Percentiles rank a stretch among this genome's conserved stretches.
Conservation (phyloP, 192 early-diverging fungal genomes). For the Martensiomyces pterosporus region DNA sequence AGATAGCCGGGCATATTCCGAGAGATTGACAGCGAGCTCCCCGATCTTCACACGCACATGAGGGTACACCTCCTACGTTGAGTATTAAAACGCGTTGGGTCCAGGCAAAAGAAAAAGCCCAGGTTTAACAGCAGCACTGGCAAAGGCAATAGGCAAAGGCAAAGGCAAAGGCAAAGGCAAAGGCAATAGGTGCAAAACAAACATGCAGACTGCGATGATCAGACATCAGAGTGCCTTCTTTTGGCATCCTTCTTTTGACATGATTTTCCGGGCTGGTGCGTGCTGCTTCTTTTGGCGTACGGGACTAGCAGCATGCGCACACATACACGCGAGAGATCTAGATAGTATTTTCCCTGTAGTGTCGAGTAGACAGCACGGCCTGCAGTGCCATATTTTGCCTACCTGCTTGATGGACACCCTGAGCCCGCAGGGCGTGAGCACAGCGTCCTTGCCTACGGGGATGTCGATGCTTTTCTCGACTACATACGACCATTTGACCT, state of each 20-base stretch:
- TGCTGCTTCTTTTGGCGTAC: too few species aligned
- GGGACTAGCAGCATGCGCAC: too few species aligned
- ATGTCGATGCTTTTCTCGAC: conserved; percentile 55
- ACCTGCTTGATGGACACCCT: conserved; percentile 67
- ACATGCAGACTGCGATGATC: too few species aligned
- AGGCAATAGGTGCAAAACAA: too few species aligned
- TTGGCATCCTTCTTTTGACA: too few species aligned
- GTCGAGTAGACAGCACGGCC: not conserved
- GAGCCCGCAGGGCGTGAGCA: conserved; percentile 72
- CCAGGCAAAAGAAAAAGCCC: not conserved
- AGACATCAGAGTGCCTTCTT: too few species aligned
- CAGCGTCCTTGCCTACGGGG: conserved; percentile 68
- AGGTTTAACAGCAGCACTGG: not conserved
- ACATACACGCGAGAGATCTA: too few species aligned
- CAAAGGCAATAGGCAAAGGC: too few species aligned
- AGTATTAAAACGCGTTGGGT: not conserved
- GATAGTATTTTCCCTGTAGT: too few species aligned
- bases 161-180: too few species aligned
- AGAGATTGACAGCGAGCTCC: conserved; percentile 67
- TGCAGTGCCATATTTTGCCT: conserved; percentile 6
- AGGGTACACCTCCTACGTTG: conserved; percentile 45
- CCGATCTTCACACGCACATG: conserved; percentile 53
- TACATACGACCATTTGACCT: conserved; percentile 62
- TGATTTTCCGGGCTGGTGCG: too few species aligned
- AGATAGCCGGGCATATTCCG: conserved; percentile 65